These are phyloP conservation scores for Scopulariopsis brevicaulis DNA, from an alignment of 2,329 filamentous ascomycete genomes.

Conservation along the genomic window DNA sequence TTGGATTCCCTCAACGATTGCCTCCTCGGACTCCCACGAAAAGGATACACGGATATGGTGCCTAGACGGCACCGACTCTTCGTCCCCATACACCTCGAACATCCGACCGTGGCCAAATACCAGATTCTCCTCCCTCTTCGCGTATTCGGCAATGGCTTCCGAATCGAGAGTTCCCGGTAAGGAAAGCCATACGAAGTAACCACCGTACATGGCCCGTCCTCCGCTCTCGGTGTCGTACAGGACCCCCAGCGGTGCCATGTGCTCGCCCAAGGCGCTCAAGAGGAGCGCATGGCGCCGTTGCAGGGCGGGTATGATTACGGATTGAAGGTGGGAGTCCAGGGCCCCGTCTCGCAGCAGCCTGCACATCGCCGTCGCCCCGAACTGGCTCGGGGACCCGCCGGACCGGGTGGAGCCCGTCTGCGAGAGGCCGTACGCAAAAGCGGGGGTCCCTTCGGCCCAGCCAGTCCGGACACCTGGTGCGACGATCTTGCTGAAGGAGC, in stretches of 20 bases:
- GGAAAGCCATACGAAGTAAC: slow-evolving; percentile 77
- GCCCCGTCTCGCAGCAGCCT: slow-evolving; percentile 32
- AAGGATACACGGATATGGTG: slow-evolving; percentile 56
- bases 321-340: slow-evolving; percentile 30
- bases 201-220: slow-evolving; percentile 48
- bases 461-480: slow-evolving; percentile 75
- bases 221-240: slow-evolving; percentile 19
- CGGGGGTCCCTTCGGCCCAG: slow-evolving; percentile 67
- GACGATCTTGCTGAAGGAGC: slow-evolving; percentile 79
- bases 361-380: slow-evolving; percentile 39
- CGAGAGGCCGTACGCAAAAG: slow-evolving; percentile 36
- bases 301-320: slow-evolving; percentile 30
- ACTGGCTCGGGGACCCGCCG: slow-evolving; percentile 45
- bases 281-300: slow-evolving; percentile 36
- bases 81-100: slow-evolving; percentile 56
- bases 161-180: slow-evolving; percentile 41
- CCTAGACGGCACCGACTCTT: slow-evolving; percentile 41
- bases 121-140: slow-evolving; percentile 51
- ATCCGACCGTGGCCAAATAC: slow-evolving; percentile 56
- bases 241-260: slow-evolving; percentile 54
- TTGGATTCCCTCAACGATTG: slow-evolving; percentile 55
- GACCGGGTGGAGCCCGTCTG: slow-evolving; percentile 41
- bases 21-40: slow-evolving; percentile 57
- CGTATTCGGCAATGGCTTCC: slow-evolving; percentile 43
- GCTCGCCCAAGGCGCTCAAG: slow-evolving; percentile 42